Evolutionary conservation across 2,329 filamentous ascomycete genomes (phyloP), one percentile per base, ranked within the genome.

Genomic region (Epichloe glyceriae): DNA sequence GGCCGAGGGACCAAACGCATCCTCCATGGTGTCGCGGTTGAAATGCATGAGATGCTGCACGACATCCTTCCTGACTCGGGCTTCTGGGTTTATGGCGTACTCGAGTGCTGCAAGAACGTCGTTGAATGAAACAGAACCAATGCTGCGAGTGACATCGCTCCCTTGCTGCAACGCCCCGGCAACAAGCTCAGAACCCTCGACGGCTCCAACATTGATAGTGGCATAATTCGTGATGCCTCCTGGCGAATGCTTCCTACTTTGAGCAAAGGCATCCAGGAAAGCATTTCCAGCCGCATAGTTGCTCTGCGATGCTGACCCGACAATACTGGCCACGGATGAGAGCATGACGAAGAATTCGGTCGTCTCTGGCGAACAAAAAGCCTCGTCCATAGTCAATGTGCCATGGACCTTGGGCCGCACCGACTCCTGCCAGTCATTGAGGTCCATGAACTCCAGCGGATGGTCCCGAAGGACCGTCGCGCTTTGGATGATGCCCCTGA

Each of bases 271-370:
- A 15, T 58, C 56, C 5, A 73, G 61, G 62, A 71, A 76, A 40
- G 67, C 66, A 57, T 76, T 76, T 20, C 67, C 73, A 0, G 73
- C 70, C 3, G 70, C 66, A 58, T 80, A 80, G 4, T 74, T 73
- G 7, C 73, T 71, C 53, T 79, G 75, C 0, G 71, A 72, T 44
- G 66, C 65, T 58, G 73, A 73, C 0, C 74, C 75, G 14, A 77
- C 73, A 2, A 73, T 65, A 12, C 73, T 69, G 5, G 73, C 70
- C 0, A 71, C 69, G 3, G 74, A 74, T 0, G 76, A 79, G 22
- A 76, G 69, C 33, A 71, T 68, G 17, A 75, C 63, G 61, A 79
- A 79, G 64, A 79, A 78, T 59, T 77, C 73, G 1, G 75, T 64
- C 0, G 26, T 30, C 26, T 64, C 61, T 0, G 61, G 56, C 35